Percentiles rank a stretch among this genome's conserved stretches.
Evolutionary conservation across 108 stramenopile species (phyloP).

Genomic region (Nitzschia sp.): DNA sequence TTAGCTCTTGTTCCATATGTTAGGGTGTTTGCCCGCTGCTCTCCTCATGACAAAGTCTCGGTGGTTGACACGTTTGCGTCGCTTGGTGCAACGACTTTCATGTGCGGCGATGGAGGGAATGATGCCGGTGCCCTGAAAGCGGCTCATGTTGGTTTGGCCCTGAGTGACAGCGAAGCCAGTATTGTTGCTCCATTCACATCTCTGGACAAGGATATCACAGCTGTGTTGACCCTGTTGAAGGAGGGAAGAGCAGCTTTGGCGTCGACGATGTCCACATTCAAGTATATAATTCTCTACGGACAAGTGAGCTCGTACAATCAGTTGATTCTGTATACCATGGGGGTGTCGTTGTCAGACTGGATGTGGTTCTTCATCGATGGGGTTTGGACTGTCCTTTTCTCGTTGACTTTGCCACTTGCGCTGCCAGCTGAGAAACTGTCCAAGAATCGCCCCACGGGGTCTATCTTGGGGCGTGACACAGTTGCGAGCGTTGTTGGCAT

Average conservation of each 20-base stretch:
- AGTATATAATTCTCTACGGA: conserved; percentile 73
- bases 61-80: conserved; percentile 54
- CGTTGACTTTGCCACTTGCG: conserved; percentile 57
- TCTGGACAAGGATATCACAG: conserved; percentile 54
- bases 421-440: conserved; percentile 47
- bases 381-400: conserved; percentile 56
- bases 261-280: conserved; percentile 56
- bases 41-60: conserved; percentile 59
- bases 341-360: conserved; percentile 58
- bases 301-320: conserved; percentile 60
- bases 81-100: conserved; percentile 50
- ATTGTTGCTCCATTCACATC: conserved; percentile 73
- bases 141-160: conserved; percentile 67
- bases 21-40: conserved; percentile 59
- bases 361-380: conserved; percentile 65
- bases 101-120: conserved; percentile 75
- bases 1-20: conserved; percentile 31
- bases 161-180: conserved; percentile 67
- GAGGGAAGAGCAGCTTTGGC: conserved; percentile 72
- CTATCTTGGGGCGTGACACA: conserved; percentile 58
- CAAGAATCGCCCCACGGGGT: conserved; percentile 59
- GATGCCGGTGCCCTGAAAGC: conserved; percentile 65
- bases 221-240: conserved; percentile 56
- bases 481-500: conserved; percentile 48
- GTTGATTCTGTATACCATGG: conserved; percentile 49